These are phyloP conservation scores for Erigeron philadelphicus DNA, from an alignment of 140 eudicot genomes.

Conservation along the genomic window DNA sequence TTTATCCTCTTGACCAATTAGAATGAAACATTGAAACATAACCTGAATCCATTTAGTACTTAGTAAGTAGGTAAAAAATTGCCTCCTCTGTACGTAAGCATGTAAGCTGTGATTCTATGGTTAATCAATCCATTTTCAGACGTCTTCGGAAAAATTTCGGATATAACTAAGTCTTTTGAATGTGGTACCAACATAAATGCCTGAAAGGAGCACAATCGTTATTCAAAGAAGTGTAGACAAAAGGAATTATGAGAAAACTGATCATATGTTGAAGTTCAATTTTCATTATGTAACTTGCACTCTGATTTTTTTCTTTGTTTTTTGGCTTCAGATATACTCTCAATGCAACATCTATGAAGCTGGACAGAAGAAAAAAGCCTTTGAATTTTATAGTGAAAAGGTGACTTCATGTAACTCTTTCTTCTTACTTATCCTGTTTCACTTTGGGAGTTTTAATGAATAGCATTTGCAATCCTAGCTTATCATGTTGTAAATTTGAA, in stretches of 20 bases:
- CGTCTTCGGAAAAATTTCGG: neutral
- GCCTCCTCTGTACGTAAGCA: neutral
- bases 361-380: conserved; percentile 72
- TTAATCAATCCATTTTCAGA: neutral
- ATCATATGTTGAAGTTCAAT: neutral
- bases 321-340: conserved; percentile 51
- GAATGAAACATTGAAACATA: neutral
- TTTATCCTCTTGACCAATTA: neutral
- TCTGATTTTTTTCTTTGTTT: neutral
- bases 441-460: neutral
- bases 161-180: neutral
- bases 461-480: neutral
- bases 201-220: neutral
- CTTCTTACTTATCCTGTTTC: neutral
- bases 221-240: neutral
- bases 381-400: conserved; percentile 70
- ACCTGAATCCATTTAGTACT: neutral
- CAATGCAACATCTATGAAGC: conserved; percentile 89
- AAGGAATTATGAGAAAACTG: neutral
- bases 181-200: conserved; percentile 5
- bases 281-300: neutral
- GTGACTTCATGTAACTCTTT: conserved; percentile 29
- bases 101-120: neutral
- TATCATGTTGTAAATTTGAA: neutral
- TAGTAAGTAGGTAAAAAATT: neutral